phyloP scores from a whole-genome alignment of 1,139 yeast genomes.

The Hansenula sp. region DNA sequence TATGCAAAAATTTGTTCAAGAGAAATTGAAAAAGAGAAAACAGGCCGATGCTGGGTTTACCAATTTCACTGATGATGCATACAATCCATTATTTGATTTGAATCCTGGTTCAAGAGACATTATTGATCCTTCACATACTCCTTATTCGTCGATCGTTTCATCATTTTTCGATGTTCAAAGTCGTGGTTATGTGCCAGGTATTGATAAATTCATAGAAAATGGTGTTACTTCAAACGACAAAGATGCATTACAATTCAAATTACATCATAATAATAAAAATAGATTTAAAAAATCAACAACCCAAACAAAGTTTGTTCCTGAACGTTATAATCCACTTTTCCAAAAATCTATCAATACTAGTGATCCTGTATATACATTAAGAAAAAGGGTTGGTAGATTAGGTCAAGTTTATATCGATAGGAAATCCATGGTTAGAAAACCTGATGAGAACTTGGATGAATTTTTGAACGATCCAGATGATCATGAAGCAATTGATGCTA shows the following conservation, averaged over 20 bases:
- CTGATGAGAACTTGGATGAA: slow-evolving; percentile 27
- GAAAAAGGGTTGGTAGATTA: slow-evolving; percentile 75
- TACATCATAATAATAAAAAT: slow-evolving; percentile 24
- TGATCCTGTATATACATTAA: slow-evolving; percentile 59
- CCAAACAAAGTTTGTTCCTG: slow-evolving; percentile 25
- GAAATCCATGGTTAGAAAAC: slow-evolving; percentile 41
- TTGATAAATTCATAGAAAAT: slow-evolving; percentile 18
- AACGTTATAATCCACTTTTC: slow-evolving; percentile 38
- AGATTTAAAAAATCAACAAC: slow-evolving; percentile 17
- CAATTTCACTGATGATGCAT: slow-evolving; percentile 88
- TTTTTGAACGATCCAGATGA: slow-evolving; percentile 22
- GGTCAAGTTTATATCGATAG: slow-evolving; percentile 75
- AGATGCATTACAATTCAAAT: slow-evolving; percentile 23
- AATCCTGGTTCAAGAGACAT: slow-evolving; percentile 46
- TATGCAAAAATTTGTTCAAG: slow-evolving; percentile 76
- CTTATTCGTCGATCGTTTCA: slow-evolving; percentile 78
- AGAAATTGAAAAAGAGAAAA: slow-evolving; percentile 71
- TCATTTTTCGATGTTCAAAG: slow-evolving; percentile 69
- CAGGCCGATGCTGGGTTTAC: slow-evolving; percentile 68
- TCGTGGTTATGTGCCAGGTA: slow-evolving; percentile 40
- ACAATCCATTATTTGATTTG: slow-evolving; percentile 79
- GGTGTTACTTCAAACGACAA: slow-evolving; percentile 14
- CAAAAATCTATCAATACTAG: slow-evolving; percentile 26
- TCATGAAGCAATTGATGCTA: slow-evolving; percentile 36
- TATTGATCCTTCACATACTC: slow-evolving; percentile 60